These are phyloP conservation scores for Rosa chinensis DNA, from an alignment of 306 rosid species.

Conservation along the genomic window DNA sequence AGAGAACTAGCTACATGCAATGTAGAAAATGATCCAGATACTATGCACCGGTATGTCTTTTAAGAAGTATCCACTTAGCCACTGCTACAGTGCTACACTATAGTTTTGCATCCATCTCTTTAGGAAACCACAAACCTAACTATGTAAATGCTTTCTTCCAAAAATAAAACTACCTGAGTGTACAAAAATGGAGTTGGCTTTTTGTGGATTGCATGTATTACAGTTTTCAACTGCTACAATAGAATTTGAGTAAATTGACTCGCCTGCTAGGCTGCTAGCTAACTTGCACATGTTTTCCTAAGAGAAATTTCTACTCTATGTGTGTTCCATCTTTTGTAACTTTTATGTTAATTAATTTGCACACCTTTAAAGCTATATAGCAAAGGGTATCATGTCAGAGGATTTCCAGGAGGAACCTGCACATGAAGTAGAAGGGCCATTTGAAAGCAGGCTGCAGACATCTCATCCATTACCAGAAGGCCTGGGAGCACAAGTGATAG, in stretches of 20 bases:
- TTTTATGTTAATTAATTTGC: background rate
- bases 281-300: background rate
- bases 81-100: too few species aligned
- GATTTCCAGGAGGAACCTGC: background rate
- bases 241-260: background rate
- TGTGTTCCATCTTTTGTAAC: background rate
- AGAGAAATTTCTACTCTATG: background rate
- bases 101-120: too few species aligned
- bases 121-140: too few species aligned
- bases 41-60: too few species aligned
- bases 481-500: constrained; percentile 1
- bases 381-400: background rate
- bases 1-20: too few species aligned
- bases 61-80: too few species aligned
- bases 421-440: background rate
- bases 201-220: background rate
- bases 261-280: background rate
- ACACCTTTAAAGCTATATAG: background rate
- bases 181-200: too few species aligned
- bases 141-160: too few species aligned
- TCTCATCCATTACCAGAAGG: background rate
- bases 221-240: background rate
- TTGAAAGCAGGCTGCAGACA: background rate
- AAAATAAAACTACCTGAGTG: too few species aligned
- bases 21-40: too few species aligned